Conservation (phyloP, 352 stramenopile species). For the Lagenidium giganteum region DNA sequence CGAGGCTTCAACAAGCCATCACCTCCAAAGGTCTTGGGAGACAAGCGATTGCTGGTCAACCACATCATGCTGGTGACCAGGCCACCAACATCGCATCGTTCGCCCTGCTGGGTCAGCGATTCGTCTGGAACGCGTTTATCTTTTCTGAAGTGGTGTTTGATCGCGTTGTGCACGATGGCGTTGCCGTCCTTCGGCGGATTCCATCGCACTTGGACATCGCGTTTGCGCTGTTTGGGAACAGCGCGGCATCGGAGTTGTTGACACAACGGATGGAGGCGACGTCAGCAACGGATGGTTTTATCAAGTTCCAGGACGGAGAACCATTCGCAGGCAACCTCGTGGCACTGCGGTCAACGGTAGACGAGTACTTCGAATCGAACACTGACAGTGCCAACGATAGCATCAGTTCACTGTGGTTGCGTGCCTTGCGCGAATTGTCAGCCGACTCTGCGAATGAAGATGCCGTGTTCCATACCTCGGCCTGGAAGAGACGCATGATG, state of each 20-base stretch:
- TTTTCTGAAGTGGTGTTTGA: not conserved
- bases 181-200: not conserved
- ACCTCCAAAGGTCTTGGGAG: too few relatives aligned
- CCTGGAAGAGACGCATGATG: not conserved
- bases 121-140: too few relatives aligned
- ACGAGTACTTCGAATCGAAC: not conserved
- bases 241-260: not conserved
- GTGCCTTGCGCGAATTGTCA: not conserved
- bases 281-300: too few relatives aligned
- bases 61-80: too few relatives aligned
- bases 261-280: too few relatives aligned
- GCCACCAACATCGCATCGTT: too few relatives aligned
- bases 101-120: too few relatives aligned
- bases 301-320: not conserved
- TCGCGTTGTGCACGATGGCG: too few relatives aligned
- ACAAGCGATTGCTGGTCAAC: too few relatives aligned
- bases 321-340: not conserved
- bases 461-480: not conserved
- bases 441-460: not conserved
- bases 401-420: not conserved
- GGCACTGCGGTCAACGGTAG: not conserved
- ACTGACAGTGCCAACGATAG: too few relatives aligned
- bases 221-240: not conserved
- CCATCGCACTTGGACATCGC: not conserved
- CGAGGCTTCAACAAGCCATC: too few relatives aligned